Conservation (phyloP, 1,284 basidiomycete species). For the Cystobasidium slooffiae region DNA sequence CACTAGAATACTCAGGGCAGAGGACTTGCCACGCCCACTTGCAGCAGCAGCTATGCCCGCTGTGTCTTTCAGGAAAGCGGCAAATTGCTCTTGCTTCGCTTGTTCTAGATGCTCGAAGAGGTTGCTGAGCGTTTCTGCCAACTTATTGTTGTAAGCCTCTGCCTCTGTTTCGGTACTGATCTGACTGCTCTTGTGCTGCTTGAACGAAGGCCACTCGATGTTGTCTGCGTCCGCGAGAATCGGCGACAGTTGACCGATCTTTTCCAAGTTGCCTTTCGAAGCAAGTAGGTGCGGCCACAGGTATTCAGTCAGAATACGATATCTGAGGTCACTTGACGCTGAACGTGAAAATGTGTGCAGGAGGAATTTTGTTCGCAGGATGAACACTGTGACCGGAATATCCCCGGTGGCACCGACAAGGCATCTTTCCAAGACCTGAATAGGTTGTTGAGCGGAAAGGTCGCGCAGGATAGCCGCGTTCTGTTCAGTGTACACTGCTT, state of each 20-base stretch:
- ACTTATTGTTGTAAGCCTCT: background rate
- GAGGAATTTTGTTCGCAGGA: conserved; percentile 50
- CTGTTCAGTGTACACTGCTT: conserved; percentile 67
- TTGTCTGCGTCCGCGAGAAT: background rate
- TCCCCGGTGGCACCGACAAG: conserved; percentile 62
- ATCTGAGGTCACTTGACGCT: background rate
- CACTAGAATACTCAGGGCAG: no score
- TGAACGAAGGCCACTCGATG: background rate
- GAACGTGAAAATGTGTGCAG: background rate
- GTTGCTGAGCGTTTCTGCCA: background rate
- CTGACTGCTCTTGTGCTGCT: background rate
- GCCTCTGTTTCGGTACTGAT: background rate
- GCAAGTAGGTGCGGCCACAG: conserved; percentile 75
- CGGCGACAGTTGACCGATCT: background rate
- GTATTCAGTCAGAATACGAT: conserved; percentile 63
- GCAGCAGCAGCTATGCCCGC: background rate
- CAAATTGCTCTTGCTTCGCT: background rate
- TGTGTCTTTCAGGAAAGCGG: background rate
- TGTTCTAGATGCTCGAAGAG: background rate
- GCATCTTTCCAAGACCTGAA: conserved; percentile 51
- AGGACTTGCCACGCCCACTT: background rate
- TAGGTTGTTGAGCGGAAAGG: conserved; percentile 60
- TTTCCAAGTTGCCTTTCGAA: conserved; percentile 62
- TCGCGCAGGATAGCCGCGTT: conserved; percentile 41
- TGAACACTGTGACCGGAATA: background rate